phyloP scores from a whole-genome alignment of 345 rosid species.

The Syzygium jambos region DNA sequence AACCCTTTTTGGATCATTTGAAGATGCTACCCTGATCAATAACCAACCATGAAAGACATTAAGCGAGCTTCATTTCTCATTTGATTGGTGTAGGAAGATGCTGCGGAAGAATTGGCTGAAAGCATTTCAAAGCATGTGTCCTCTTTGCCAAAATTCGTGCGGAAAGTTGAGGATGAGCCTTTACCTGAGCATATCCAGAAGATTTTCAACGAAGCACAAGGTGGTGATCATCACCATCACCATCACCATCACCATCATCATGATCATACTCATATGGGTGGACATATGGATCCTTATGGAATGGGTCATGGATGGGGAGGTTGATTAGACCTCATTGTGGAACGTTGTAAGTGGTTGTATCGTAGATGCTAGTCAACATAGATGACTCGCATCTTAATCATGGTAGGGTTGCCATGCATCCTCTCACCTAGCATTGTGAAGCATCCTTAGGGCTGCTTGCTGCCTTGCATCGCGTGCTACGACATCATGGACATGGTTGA shows the following conservation, averaged over 20 bases:
- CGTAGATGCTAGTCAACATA: neutral
- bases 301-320: constrained; percentile 26
- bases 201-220: constrained; percentile 48
- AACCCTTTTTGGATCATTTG: neutral
- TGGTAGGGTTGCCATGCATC: neutral
- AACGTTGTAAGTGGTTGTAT: neutral
- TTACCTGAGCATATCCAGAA: constrained; percentile 39
- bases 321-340: neutral
- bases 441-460: neutral
- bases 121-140: constrained; percentile 43
- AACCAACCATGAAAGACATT: neutral
- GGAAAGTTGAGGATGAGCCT: constrained; percentile 43
- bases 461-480: neutral
- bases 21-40: neutral
- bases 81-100: constrained; percentile 40
- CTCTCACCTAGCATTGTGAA: neutral
- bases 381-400: neutral
- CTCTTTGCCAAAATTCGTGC: constrained; percentile 48
- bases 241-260: constrained; percentile 11
- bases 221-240: constrained; percentile 10
- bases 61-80: neutral
- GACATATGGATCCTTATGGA: constrained; percentile 27
- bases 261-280: constrained; percentile 27
- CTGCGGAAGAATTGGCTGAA: constrained; percentile 52
- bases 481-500: neutral